phyloP scores from a whole-genome alignment of 805 yeast genomes.

The Yamadazyma nakazawae region DNA sequence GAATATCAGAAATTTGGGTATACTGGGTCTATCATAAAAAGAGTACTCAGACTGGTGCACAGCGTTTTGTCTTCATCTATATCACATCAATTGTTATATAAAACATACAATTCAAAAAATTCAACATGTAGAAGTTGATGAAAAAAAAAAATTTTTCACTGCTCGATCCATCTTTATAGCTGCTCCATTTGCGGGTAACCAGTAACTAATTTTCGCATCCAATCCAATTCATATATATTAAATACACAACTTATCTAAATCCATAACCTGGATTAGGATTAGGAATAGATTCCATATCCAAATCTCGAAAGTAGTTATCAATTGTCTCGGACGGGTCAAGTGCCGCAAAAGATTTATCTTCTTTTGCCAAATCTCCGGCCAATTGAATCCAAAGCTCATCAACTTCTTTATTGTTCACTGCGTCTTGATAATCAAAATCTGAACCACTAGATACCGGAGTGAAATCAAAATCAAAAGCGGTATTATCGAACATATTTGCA shows the following conservation, averaged over 20 bases:
- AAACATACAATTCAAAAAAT: constrained; percentile 3
- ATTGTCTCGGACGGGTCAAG: background rate
- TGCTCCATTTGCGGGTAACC: background rate
- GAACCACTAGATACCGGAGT: constrained; percentile 1
- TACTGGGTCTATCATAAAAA: constrained; percentile 43
- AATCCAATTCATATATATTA: background rate
- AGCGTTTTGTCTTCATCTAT: constrained; percentile 45
- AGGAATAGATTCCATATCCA: background rate
- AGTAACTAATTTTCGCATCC: background rate
- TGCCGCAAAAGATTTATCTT: constrained; percentile 16
- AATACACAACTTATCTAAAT: background rate
- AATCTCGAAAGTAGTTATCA: background rate
- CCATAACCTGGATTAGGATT: background rate
- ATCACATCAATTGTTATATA: background rate
- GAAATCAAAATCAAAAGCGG: background rate
- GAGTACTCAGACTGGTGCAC: constrained; percentile 54
- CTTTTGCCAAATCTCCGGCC: constrained; percentile 10
- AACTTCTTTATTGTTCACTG: constrained; percentile 27
- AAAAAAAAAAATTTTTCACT: background rate
- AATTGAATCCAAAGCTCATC: constrained; percentile 38
- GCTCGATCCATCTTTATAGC: background rate
- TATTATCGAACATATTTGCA: background rate
- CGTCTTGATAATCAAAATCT: constrained; percentile 9
- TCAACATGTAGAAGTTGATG: background rate
- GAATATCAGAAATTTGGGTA: constrained; percentile 45